Conservation (phyloP, 139 green algal genomes). For the Chlorella vulgaris region DNA sequence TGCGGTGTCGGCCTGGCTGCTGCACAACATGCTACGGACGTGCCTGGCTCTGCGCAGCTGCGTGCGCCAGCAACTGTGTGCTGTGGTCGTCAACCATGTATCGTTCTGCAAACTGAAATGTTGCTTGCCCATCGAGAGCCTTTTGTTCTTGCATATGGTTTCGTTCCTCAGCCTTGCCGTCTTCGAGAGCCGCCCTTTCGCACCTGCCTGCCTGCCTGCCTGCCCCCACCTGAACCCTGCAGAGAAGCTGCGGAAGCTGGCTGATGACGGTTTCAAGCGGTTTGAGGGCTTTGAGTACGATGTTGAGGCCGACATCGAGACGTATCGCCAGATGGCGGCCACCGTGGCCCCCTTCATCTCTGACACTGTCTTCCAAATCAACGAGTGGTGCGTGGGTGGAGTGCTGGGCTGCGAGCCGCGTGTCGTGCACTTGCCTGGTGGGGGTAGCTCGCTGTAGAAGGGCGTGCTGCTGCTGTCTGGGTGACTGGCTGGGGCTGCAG, state of each 20-base stretch:
- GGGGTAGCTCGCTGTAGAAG: not conserved
- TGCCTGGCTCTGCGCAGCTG: not conserved
- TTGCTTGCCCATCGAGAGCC: too few species aligned
- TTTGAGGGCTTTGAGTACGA: slow-evolving; percentile 84
- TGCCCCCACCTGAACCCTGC: not conserved
- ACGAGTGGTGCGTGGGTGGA: slow-evolving; percentile 46
- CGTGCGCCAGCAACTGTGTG: not conserved
- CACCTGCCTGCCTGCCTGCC: not conserved
- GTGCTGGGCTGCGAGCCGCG: not conserved
- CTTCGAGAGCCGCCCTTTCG: not conserved
- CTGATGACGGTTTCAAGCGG: slow-evolving; percentile 72
- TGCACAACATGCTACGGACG: not conserved
- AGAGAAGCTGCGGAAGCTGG: slow-evolving; percentile 76
- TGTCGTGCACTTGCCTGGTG: not conserved
- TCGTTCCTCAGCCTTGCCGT: not conserved
- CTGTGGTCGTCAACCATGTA: too few species aligned
- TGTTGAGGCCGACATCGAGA: slow-evolving; percentile 85
- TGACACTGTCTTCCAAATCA: slow-evolving; percentile 88
- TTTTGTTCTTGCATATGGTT: too few species aligned
- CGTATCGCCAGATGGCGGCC: slow-evolving; percentile 73
- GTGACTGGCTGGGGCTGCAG: too few species aligned
- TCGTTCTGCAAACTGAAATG: too few species aligned
- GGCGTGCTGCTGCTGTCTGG: not conserved
- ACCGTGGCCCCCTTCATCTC: slow-evolving; percentile 50
- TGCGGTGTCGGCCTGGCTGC: too few species aligned